phyloP scores from a whole-genome alignment of 2,329 filamentous ascomycete genomes.

The Fusarium paranaense region DNA sequence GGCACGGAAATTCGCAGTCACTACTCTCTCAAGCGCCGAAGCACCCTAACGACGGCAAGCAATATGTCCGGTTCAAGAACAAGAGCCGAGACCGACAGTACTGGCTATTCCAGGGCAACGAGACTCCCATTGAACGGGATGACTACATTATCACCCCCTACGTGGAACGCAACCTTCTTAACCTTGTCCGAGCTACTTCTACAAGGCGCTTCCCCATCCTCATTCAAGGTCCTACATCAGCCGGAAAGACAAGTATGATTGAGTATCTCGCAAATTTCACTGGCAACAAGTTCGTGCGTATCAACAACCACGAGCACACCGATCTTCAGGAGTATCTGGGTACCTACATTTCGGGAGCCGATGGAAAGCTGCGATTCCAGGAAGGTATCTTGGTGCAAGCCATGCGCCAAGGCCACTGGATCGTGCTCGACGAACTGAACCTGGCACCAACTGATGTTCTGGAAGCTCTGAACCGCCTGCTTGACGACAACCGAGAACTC shows the following conservation, averaged over 20 bases:
- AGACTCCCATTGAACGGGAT: slow-evolving; percentile 73
- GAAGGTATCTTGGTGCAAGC: slow-evolving; percentile 95
- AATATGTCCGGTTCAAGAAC: slow-evolving; percentile 83
- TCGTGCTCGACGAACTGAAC: slow-evolving; percentile 97
- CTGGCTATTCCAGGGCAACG: slow-evolving; percentile 84
- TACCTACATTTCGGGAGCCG: slow-evolving; percentile 87
- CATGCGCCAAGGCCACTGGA: slow-evolving; percentile 94
- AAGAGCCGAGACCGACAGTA: slow-evolving; percentile 77
- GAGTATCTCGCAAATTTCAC: slow-evolving; percentile 97
- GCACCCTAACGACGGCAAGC: slow-evolving; percentile 78
- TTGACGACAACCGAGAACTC: slow-evolving; percentile 96
- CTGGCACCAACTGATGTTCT: slow-evolving; percentile 96
- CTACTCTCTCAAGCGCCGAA: slow-evolving; percentile 83
- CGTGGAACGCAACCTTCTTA: slow-evolving; percentile 93
- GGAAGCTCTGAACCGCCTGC: slow-evolving; percentile 91
- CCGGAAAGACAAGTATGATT: slow-evolving; percentile 99
- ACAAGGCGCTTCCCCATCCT: slow-evolving; percentile 93
- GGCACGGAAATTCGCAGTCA: slow-evolving; percentile 73
- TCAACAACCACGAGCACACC: slow-evolving; percentile 99
- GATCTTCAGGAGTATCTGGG: slow-evolving; percentile 98
- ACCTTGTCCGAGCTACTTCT: slow-evolving; percentile 92
- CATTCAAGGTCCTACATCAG: slow-evolving; percentile 95
- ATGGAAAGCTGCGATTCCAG: slow-evolving; percentile 89
- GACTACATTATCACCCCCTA: slow-evolving; percentile 98
- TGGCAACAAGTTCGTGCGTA: slow-evolving; percentile 96